Evolutionary conservation across 148 eudicot species (phyloP).

Genomic region (Cornus suecica): DNA sequence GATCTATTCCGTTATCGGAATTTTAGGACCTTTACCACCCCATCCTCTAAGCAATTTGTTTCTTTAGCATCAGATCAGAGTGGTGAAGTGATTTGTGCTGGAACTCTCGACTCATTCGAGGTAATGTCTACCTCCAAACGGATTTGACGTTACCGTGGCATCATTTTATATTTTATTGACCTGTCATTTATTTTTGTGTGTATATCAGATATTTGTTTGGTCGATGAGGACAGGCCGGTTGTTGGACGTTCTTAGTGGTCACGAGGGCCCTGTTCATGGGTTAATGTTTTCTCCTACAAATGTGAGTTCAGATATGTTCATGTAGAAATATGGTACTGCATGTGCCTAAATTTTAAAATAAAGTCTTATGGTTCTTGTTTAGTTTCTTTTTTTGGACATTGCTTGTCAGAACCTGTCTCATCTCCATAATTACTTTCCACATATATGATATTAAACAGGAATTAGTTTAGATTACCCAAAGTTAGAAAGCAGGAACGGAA

Average conservation of each 20-base stretch:
- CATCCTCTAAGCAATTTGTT: slow-evolving; percentile 91
- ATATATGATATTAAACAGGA: neutral
- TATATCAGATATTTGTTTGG: slow-evolving; percentile 88
- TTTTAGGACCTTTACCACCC: slow-evolving; percentile 89
- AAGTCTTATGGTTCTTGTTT: neutral
- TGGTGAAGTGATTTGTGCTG: slow-evolving; percentile 99
- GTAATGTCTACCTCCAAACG: slow-evolving; percentile 27
- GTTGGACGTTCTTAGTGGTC: slow-evolving; percentile 91
- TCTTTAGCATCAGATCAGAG: slow-evolving; percentile 90
- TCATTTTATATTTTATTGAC: slow-evolving; percentile 16
- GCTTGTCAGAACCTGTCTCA: neutral
- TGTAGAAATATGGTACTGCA: neutral
- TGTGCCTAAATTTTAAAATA: neutral
- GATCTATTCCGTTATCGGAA: slow-evolving; percentile 88
- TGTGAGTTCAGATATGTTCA: slow-evolving; percentile 38
- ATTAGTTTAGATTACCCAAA: too few relatives aligned
- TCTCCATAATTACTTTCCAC: neutral
- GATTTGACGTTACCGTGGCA: slow-evolving; percentile 10
- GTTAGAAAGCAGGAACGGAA: too few relatives aligned
- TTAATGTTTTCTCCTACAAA: slow-evolving; percentile 85
- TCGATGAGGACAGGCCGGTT: slow-evolving; percentile 98
- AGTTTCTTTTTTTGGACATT: slow-evolving; percentile 5
- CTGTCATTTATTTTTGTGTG: neutral
- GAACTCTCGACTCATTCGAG: slow-evolving; percentile 99
- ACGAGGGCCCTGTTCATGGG: slow-evolving; percentile 97